A percentile compares a stretch with the other conserved stretches of the same genome.
phyloP scores from a whole-genome alignment of 1,284 basidiomycete genomes.

The Irpex sp. region DNA sequence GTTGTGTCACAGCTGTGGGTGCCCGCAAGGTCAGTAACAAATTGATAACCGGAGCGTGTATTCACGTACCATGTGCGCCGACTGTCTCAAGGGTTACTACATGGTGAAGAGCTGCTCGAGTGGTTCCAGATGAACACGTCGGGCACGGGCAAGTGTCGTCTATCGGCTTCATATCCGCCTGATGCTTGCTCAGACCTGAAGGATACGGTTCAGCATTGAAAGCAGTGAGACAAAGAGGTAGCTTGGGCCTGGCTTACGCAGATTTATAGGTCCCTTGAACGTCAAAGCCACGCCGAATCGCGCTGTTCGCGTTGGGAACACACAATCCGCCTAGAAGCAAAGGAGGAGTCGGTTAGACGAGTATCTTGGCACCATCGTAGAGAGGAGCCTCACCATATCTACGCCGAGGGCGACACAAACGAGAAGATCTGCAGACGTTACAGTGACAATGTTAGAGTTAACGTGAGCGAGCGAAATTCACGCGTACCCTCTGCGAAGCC shows the following conservation, averaged over 20 bases:
- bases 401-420: slow-evolving; percentile 85
- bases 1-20: slow-evolving; percentile 61
- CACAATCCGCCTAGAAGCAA: slow-evolving; percentile 68
- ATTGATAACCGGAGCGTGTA: slow-evolving; percentile 7
- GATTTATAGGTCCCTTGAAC: slow-evolving; percentile 70
- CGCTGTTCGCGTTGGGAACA: slow-evolving; percentile 83
- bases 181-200: slow-evolving; percentile 63
- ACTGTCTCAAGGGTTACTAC: slow-evolving; percentile 71
- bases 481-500: slow-evolving; percentile 80
- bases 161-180: slow-evolving; percentile 62
- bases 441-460: neutral
- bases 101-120: slow-evolving; percentile 69
- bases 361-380: neutral
- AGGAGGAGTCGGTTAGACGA: neutral
- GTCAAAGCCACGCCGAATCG: slow-evolving; percentile 84
- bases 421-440: slow-evolving; percentile 57
- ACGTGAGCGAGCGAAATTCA: neutral
- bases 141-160: slow-evolving; percentile 75
- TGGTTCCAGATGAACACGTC: slow-evolving; percentile 60
- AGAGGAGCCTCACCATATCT: slow-evolving; percentile 60
- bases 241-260: slow-evolving; percentile 37
- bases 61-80: slow-evolving; percentile 63
- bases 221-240: neutral
- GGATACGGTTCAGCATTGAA: neutral
- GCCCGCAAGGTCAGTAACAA: neutral